phyloP scores from a whole-genome alignment of 768 basidiomycete species.

The Dacryopinax primogenitus region DNA sequence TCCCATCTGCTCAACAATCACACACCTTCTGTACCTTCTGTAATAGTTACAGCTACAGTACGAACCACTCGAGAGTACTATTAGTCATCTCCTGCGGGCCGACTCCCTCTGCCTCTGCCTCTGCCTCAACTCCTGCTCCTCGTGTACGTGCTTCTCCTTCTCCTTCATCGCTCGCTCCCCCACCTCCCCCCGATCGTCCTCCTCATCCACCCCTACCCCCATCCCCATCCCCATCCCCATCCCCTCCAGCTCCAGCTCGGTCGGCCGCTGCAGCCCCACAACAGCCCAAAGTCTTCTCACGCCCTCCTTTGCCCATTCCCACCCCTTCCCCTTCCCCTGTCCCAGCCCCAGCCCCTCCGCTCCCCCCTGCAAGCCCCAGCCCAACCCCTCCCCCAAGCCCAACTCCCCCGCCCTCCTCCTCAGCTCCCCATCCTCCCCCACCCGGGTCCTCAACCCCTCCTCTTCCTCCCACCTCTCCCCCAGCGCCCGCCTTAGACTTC shows the following conservation, averaged over 20 bases:
- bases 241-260: no score
- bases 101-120: not conserved
- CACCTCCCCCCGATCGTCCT: no score
- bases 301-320: not conserved
- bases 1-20: no score
- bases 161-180: no score
- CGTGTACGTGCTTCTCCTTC: no score
- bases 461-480: not conserved
- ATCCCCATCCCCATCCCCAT: no score
- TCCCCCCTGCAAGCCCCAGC: no score
- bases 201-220: no score
- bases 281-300: not conserved
- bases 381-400: no score
- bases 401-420: not conserved
- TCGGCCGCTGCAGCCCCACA: not conserved
- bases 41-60: no score
- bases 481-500: not conserved
- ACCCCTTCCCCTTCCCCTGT: not conserved
- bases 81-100: not conserved
- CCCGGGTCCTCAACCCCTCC: not conserved
- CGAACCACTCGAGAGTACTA: not conserved
- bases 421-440: not conserved
- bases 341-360: no score
- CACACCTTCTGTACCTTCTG: no score
- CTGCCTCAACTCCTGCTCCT: not conserved